Evolutionary conservation across 306 rosid genomes (phyloP), one percentile per base, ranked within the genome.

Genomic region (Bauhinia variegata): DNA sequence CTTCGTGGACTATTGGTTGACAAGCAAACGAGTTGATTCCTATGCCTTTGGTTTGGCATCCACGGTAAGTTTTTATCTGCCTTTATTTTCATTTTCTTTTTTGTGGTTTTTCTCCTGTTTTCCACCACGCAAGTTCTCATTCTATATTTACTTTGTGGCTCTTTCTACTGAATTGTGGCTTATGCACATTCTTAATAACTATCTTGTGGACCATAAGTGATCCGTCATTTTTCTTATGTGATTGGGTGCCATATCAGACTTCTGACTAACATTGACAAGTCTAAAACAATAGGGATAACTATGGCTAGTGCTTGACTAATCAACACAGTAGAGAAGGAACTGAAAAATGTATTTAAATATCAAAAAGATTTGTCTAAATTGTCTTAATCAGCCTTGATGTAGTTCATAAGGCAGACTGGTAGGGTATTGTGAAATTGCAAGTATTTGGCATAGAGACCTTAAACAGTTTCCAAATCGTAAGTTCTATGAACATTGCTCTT

Each of bases 1-100:
- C 44, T 86, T 89, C 54, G 59, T 86, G 54, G 96, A 89, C 79
- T 82, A 78, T 63, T 82, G 88, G 90, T 73, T 89, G 79, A 89
- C 92, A 51, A 73, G 49, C 39, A 84, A 86, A 74, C 71, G 82
- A 79, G 87, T 89, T 50, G 75, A 78, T 5, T 75, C 85, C 16
- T 89, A 80, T 63, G 77, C 38, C 70, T 89, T 68, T 42, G 70
- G 72, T 49, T 28, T 75, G 38, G 65, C 71, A 48, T 80, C 92
- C 52, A 28, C 73, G 36, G 96, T 89, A 77, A 50, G 90, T 71
- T 65, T 71, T 49, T 56, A 67, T 23, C 41, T n/a, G n/a, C n/a
- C n/a, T n/a, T n/a, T n/a, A n/a, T n/a, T n/a, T n/a, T n/a, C n/a
- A n/a, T n/a, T n/a, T n/a, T n/a, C n/a, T n/a, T n/a, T n/a, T n/a